Conservation (phyloP, 2,329 filamentous ascomycete species). For the Hirsutella minnesotensis region DNA sequence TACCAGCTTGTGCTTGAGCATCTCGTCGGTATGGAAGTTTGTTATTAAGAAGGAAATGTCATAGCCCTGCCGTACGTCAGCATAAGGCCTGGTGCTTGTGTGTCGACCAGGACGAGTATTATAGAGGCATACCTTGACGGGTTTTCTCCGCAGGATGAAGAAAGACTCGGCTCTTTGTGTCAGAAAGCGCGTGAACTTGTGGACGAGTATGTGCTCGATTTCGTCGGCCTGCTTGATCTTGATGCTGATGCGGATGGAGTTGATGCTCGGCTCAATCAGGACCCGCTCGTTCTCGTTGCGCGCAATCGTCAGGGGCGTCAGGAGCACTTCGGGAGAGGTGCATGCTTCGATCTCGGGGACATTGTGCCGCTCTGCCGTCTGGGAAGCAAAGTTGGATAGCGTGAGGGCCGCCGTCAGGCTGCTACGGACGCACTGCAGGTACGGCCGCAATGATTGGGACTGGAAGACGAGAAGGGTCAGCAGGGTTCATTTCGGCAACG, state of each 20-base stretch:
- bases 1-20: conserved; percentile 97
- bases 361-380: conserved; percentile 93
- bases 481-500: not conserved
- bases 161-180: conserved; percentile 94
- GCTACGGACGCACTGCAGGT: conserved; percentile 90
- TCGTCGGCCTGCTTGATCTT: conserved; percentile 99
- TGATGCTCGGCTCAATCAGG: conserved; percentile 90
- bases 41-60: conserved; percentile 98
- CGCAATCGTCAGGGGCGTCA: conserved; percentile 82
- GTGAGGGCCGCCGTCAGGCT: conserved; percentile 89
- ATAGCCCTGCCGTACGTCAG: conserved; percentile 55
- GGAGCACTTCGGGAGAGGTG: conserved; percentile 83
- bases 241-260: conserved; percentile 94
- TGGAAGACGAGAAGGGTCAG: conserved; percentile 16
- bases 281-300: conserved; percentile 97
- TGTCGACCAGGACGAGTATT: too few species aligned
- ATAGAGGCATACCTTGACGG: conserved; percentile 60
- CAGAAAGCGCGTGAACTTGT: conserved; percentile 96
- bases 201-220: conserved; percentile 94
- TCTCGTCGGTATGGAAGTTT: conserved; percentile 96
- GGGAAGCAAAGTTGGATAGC: conserved; percentile 86
- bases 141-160: conserved; percentile 90
- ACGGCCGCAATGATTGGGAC: conserved; percentile 95
- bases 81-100: too few species aligned
- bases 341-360: conserved; percentile 93